Base-by-base conservation (phyloP, 495 filamentous ascomycete genomes). In the Neurospora africana region DNA sequence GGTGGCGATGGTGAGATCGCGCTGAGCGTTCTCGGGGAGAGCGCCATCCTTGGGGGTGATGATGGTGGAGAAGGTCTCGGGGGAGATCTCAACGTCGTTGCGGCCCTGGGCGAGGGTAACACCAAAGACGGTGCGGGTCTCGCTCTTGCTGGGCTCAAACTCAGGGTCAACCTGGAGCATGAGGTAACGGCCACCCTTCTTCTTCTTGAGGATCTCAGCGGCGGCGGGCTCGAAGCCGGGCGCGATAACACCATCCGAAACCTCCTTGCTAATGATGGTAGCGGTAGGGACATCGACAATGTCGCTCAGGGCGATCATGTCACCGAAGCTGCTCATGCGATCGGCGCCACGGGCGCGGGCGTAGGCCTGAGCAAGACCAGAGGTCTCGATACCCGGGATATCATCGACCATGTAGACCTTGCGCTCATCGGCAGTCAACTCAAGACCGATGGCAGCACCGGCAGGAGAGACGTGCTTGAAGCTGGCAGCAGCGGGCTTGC, bases 401-500 rank as follows among this genome's bases (percentile, higher is more conserved):
- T 98, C 96, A 73, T 97, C 93, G 37, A 98, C 96, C 88, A 99
- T 97, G 84, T 95, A 98, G 36, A 98, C 95, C 84, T 96, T 94
- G 83, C 91, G 89, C 86, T 99, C 95, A 69, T 91, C 90, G 69
- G 93, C 89, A 72, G 82, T 93, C 75, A 99, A 86, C 41, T 92
- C 92, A 30, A 94, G 87, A 73, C 94, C 95, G 78, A 99, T 93
- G 70, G 95, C 95, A 68, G 95, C 95, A 75, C 95, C 95, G 44
- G 95, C 95, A 9, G 95, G 95, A 5, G 96, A 98, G 44, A 98
- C 95, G 79, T 98, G 96, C 87, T 99, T 99, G 90, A 99, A 99
- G 81, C 92, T 96, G 68, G 95, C 95, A 23, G 95, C 96, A 35
- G 95, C 95, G n/a, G 96, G 92, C 78, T 90, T 88, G 75, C 90